These are phyloP conservation scores for Prunus salicina DNA, from an alignment of 306 rosid genomes.

Conservation along the genomic window DNA sequence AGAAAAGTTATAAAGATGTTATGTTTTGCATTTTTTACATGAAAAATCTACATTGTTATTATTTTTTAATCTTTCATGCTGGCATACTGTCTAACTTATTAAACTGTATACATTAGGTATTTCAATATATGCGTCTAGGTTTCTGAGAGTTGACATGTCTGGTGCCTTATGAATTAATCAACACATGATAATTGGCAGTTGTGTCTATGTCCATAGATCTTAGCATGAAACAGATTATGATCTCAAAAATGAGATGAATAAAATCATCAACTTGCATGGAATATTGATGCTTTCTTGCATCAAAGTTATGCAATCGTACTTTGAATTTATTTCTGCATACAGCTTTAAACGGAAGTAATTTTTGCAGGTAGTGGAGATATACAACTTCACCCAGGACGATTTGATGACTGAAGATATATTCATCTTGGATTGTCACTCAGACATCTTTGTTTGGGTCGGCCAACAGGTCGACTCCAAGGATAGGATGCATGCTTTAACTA, in stretches of 20 bases:
- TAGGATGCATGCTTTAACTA: slow-evolving; percentile 66
- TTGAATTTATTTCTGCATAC: not conserved
- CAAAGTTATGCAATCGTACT: not conserved
- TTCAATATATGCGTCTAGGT: not conserved
- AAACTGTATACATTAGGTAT: not conserved
- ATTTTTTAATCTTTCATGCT: not conserved
- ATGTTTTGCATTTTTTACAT: not conserved
- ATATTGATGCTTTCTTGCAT: slow-evolving; percentile 1
- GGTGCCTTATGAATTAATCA: not conserved
- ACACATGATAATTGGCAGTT: not conserved
- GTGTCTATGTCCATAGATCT: not conserved
- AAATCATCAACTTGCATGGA: not conserved
- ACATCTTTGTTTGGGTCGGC: slow-evolving; percentile 93
- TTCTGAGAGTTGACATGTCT: not conserved
- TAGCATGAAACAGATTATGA: not conserved
- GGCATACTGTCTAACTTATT: not conserved
- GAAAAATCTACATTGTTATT: not conserved
- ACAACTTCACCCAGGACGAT: slow-evolving; percentile 96
- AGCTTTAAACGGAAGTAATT: slow-evolving; percentile 16
- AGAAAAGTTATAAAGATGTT: not conserved
- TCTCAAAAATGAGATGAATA: not conserved
- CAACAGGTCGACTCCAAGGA: slow-evolving; percentile 70
- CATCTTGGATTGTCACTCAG: slow-evolving; percentile 77
- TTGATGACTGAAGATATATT: slow-evolving; percentile 95
- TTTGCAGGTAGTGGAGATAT: slow-evolving; percentile 78